Percentiles rank a stretch among this genome's conserved stretches.
Evolutionary conservation across 2,329 filamentous ascomycete species (phyloP).

Genomic region (Sporothrix luriei): DNA sequence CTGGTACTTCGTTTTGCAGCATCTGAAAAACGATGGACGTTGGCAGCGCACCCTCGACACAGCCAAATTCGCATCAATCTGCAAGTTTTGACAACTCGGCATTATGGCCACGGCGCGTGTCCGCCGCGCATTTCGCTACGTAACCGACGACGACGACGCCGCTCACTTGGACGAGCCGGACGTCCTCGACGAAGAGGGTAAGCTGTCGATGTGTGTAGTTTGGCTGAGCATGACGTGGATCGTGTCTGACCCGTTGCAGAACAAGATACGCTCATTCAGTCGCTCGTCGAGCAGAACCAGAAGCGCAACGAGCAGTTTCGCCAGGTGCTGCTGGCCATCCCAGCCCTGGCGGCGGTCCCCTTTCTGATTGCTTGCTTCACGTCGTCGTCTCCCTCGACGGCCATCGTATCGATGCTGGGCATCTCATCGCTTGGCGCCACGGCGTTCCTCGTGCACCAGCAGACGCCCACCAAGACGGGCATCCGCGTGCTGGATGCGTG

Average conservation of each 20-base stretch:
- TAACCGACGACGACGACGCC: slow-evolving; percentile 60
- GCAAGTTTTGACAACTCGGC: background rate
- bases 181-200: slow-evolving; percentile 76
- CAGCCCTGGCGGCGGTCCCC: slow-evolving; percentile 45
- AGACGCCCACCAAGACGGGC: slow-evolving; percentile 60
- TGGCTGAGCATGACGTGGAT: background rate
- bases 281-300: slow-evolving; percentile 59
- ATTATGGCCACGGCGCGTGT: slow-evolving; percentile 57
- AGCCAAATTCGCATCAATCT: background rate
- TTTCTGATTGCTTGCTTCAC: slow-evolving; percentile 40
- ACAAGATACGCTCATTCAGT: slow-evolving; percentile 65
- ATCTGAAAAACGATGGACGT: background rate
- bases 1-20: background rate
- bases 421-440: slow-evolving; percentile 66
- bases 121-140: slow-evolving; percentile 77
- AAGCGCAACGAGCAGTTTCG: slow-evolving; percentile 61
- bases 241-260: slow-evolving; percentile 47
- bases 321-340: slow-evolving; percentile 55
- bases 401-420: slow-evolving; percentile 56
- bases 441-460: slow-evolving; percentile 60
- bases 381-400: slow-evolving; percentile 39
- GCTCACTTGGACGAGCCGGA: slow-evolving; percentile 57
- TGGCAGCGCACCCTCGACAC: too few relatives aligned
- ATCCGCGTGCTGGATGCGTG: slow-evolving; percentile 54
- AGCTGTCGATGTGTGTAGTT: slow-evolving; percentile 2